Percentiles rank a stretch among this genome's conserved stretches.
Evolutionary conservation across 139 green algal genomes (phyloP).

Genomic region (Pleodorina starrii): DNA sequence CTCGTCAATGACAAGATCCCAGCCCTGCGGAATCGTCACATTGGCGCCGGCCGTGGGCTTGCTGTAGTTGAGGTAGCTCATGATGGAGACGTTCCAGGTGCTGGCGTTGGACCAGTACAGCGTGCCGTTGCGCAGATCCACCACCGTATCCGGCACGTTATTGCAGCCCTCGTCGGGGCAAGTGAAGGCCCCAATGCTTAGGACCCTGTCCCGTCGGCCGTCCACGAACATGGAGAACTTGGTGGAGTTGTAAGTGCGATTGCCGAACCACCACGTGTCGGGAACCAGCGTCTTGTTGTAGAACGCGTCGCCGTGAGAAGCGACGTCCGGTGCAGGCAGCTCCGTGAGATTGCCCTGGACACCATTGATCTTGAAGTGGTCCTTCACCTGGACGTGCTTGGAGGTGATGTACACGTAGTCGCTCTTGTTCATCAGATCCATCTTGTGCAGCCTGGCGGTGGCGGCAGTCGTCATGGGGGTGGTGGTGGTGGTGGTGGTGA

Average conservation of each 20-base stretch:
- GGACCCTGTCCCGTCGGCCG: background rate
- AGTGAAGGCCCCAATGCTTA: background rate
- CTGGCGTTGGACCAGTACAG: slow-evolving; percentile 54
- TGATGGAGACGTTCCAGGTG: slow-evolving; percentile 39
- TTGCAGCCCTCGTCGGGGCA: slow-evolving; percentile 49
- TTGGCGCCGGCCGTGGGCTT: slow-evolving; percentile 35
- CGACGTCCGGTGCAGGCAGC: background rate
- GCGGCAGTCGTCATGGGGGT: too few species aligned
- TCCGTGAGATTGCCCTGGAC: background rate
- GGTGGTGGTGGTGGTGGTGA: too few species aligned
- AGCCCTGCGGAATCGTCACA: slow-evolving; percentile 54
- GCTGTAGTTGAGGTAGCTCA: background rate
- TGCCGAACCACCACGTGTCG: slow-evolving; percentile 51
- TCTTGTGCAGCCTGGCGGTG: slow-evolving; percentile 55
- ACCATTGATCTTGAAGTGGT: slow-evolving; percentile 47
- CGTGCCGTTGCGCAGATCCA: slow-evolving; percentile 49
- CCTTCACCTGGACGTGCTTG: slow-evolving; percentile 36
- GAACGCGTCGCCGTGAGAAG: slow-evolving; percentile 12
- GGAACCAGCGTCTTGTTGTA: slow-evolving; percentile 51
- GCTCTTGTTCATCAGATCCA: slow-evolving; percentile 40
- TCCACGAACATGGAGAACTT: background rate
- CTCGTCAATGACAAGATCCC: slow-evolving; percentile 57
- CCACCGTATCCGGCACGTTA: background rate
- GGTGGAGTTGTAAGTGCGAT: slow-evolving; percentile 52
- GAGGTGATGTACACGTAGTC: slow-evolving; percentile 21